Evolutionary conservation across 2,329 filamentous ascomycete genomes (phyloP).

Genomic region (Ceratocystis lukuohia): DNA sequence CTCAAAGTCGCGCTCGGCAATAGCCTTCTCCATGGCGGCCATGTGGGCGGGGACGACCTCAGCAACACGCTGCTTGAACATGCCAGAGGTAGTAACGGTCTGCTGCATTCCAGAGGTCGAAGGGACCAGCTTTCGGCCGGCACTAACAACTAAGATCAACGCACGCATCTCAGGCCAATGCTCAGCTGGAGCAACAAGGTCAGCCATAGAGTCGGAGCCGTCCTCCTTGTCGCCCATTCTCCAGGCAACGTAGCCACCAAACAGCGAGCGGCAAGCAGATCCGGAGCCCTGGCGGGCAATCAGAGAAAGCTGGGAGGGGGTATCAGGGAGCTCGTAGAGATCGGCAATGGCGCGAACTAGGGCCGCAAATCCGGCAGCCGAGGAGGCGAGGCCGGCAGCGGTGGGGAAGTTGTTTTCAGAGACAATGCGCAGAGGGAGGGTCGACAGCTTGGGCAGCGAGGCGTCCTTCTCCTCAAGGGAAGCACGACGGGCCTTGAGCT

Average conservation of each 20-base stretch:
- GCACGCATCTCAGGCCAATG: conserved; percentile 97
- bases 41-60: conserved; percentile 73
- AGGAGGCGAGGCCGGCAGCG: conserved; percentile 72
- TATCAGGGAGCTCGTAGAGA: conserved; percentile 72
- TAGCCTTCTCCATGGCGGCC: conserved; percentile 70
- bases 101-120: conserved; percentile 94
- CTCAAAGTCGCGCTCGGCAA: conserved; percentile 66
- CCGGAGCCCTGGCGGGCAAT: conserved; percentile 91
- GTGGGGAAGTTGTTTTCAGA: conserved; percentile 99
- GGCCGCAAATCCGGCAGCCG: conserved; percentile 55
- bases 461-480: conserved; percentile 59
- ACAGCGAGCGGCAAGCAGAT: conserved; percentile 82
- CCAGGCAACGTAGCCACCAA: conserved; percentile 95
- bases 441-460: conserved; percentile 68
- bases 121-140: conserved; percentile 89
- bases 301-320: conserved; percentile 68
- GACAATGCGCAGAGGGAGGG: conserved; percentile 68
- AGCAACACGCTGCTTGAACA: conserved; percentile 66
- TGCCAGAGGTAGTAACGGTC: conserved; percentile 78
- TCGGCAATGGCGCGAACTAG: conserved; percentile 77
- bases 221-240: conserved; percentile 62
- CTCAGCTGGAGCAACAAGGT: conserved; percentile 71
- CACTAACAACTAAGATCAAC: conserved; percentile 77
- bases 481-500: conserved; percentile 64
- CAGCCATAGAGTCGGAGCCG: conserved; percentile 75